These are phyloP conservation scores for Claviceps fusiformis DNA, from an alignment of 2,329 filamentous ascomycete species.

Conservation along the genomic window DNA sequence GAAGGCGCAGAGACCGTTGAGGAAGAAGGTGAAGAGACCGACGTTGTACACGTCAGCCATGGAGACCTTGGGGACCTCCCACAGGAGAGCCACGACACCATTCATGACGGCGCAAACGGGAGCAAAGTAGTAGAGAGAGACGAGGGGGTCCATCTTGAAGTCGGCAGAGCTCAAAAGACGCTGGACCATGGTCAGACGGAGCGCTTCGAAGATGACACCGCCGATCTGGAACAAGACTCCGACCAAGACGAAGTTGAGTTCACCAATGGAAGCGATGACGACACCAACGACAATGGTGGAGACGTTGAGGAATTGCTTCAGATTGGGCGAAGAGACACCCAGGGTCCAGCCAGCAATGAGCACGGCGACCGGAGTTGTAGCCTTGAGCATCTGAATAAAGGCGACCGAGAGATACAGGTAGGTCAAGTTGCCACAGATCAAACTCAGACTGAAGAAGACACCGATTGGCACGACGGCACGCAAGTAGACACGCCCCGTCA, in stretches of 20 bases:
- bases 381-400: slow-evolving; percentile 99
- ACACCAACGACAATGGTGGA: slow-evolving; percentile 91
- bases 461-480: slow-evolving; percentile 91
- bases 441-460: slow-evolving; percentile 85
- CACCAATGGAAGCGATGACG: slow-evolving; percentile 83
- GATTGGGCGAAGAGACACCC: slow-evolving; percentile 68
- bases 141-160: slow-evolving; percentile 85
- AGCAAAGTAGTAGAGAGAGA: slow-evolving; percentile 83
- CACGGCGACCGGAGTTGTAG: slow-evolving; percentile 87
- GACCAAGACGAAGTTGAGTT: slow-evolving; percentile 80
- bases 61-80: slow-evolving; percentile 57
- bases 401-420: slow-evolving; percentile 92
- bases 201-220: slow-evolving; percentile 69
- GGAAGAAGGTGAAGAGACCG: slow-evolving; percentile 56
- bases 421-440: slow-evolving; percentile 93
- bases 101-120: slow-evolving; percentile 77
- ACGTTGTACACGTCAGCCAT: slow-evolving; percentile 61
- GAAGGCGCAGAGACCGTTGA: slow-evolving; percentile 69
- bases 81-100: slow-evolving; percentile 55
- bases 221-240: slow-evolving; percentile 69
- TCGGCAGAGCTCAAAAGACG: slow-evolving; percentile 67
- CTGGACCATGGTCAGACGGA: slow-evolving; percentile 74
- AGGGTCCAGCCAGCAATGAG: slow-evolving; percentile 81
- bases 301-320: slow-evolving; percentile 83
- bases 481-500: slow-evolving; percentile 88